These are phyloP conservation scores for Arthrocladium fulminans DNA, from an alignment of 2,329 filamentous ascomycete species.

Conservation along the genomic window DNA sequence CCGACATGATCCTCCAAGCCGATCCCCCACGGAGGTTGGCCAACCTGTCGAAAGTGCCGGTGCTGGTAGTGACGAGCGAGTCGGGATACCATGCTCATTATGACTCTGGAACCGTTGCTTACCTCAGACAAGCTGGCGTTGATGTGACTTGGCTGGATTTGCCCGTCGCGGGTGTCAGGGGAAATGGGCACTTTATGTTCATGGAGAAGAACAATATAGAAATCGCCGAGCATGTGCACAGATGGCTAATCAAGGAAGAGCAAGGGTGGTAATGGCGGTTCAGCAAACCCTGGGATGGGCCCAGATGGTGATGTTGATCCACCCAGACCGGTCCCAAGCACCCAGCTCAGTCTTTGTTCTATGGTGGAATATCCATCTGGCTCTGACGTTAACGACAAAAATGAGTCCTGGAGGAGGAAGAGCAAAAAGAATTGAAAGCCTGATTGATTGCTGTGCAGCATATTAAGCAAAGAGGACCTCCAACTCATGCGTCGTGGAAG, in stretches of 20 bases:
- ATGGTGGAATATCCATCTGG: no score
- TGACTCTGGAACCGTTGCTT: slow-evolving; percentile 48
- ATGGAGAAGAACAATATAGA: slow-evolving; percentile 17
- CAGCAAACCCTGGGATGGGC: no score
- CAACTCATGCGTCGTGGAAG: no score
- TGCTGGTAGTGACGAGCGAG: slow-evolving; percentile 44
- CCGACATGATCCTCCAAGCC: slow-evolving; percentile 34
- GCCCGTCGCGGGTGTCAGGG: slow-evolving; percentile 36
- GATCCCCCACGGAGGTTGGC: slow-evolving; percentile 30
- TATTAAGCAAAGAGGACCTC: no score
- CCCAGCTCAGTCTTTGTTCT: no score
- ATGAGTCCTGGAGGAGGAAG: no score
- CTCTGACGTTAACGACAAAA: no score
- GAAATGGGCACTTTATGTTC: slow-evolving; percentile 42
- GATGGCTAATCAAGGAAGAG: neutral
- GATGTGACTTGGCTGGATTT: slow-evolving; percentile 38
- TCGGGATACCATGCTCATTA: slow-evolving; percentile 47
- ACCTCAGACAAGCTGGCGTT: slow-evolving; percentile 46
- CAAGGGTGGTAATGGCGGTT: neutral
- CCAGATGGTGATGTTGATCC: no score
- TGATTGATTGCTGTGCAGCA: no score
- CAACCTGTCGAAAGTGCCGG: slow-evolving; percentile 42
- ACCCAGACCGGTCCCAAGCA: no score
- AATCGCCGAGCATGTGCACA: slow-evolving; percentile 4
- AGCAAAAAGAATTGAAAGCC: no score